Evolutionary conservation across 495 filamentous ascomycete species (phyloP).

Genomic region (Xylaria grammica): DNA sequence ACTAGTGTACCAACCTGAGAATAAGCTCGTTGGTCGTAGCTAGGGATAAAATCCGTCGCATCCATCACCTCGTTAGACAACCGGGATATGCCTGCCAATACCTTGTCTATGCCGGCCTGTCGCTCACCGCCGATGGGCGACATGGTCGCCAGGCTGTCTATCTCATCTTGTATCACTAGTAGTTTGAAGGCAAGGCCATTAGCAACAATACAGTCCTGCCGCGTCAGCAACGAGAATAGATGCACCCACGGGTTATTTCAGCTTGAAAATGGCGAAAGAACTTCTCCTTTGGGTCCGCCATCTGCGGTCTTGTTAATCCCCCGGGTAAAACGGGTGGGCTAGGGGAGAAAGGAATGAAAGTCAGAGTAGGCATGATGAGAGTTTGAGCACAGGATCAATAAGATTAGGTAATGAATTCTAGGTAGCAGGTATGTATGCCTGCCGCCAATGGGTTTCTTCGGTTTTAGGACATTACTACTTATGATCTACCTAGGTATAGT

Average conservation of each 20-base stretch:
- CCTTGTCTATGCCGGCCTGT: slow-evolving; percentile 51
- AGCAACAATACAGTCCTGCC: background rate
- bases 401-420: slow-evolving; percentile 3
- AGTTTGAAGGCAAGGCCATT: background rate
- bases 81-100: slow-evolving; percentile 49
- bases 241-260: slow-evolving; percentile 66
- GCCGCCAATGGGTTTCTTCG: background rate
- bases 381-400: background rate
- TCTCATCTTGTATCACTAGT: slow-evolving; percentile 49
- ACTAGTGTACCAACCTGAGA: slow-evolving; percentile 34
- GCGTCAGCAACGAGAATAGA: background rate
- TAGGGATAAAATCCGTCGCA: slow-evolving; percentile 47
- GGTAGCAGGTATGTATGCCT: background rate
- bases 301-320: slow-evolving; percentile 25
- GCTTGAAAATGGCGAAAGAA: slow-evolving; percentile 83
- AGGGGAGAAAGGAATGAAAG: slow-evolving; percentile 33
- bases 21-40: slow-evolving; percentile 54
- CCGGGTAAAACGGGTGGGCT: slow-evolving; percentile 4
- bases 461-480: background rate
- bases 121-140: slow-evolving; percentile 49
- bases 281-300: slow-evolving; percentile 64
- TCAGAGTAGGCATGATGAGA: slow-evolving; percentile 8
- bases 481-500: background rate
- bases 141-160: slow-evolving; percentile 40
- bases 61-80: slow-evolving; percentile 52